Evolutionary conservation across 345 rosid genomes (phyloP), one percentile per base, ranked within the genome.

Genomic region (Gossypium stocksii): DNA sequence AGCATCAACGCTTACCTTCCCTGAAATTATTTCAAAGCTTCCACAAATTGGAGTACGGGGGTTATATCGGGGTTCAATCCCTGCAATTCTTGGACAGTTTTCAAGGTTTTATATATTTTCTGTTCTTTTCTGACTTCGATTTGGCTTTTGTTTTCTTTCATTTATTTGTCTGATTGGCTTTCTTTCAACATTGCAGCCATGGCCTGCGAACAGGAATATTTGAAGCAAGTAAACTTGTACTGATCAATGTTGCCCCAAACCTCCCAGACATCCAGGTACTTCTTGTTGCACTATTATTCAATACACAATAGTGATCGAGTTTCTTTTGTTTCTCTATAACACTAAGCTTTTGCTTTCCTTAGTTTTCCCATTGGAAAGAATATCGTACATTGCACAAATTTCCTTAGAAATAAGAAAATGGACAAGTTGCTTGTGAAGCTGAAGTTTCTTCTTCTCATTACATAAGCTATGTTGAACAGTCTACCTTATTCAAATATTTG

Each of bases 71-170:
- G 99, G 99, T 79, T 95, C 99, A 57, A 86, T 95, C 74, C 99
- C 99, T 66, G 98, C 99, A 68, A 91, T 95, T 79, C 86, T 88
- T 65, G 99, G 99, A 78, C 99, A 95, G 66, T 95, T 95, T 87
- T 87, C 99, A 68, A 95, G 99, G 99, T 95, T 17, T 64, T 80
- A 69, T 51, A 53, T 77, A 51, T 38, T 77, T 65, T 53, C 29
- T 15, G 52, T 44, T 29, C 25, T 62, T 66, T 75, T 57, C 41
- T 34, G 41, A 34, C 7, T 34, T 16, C 11, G 7, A 68, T 38
- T 61, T 74, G 45, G 53, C 38, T 45, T 48, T 25, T 63, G 23
- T 54, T 73, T 75, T 48, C 57, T 57, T 25, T 53, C 43, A 29
- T 74, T 56, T 11, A 52, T 58, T 56, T 25, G 43, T 76, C 45